Evolutionary conservation across 345 rosid genomes (phyloP), one percentile per base, ranked within the genome.

Genomic region (Gossypium raimondii): DNA sequence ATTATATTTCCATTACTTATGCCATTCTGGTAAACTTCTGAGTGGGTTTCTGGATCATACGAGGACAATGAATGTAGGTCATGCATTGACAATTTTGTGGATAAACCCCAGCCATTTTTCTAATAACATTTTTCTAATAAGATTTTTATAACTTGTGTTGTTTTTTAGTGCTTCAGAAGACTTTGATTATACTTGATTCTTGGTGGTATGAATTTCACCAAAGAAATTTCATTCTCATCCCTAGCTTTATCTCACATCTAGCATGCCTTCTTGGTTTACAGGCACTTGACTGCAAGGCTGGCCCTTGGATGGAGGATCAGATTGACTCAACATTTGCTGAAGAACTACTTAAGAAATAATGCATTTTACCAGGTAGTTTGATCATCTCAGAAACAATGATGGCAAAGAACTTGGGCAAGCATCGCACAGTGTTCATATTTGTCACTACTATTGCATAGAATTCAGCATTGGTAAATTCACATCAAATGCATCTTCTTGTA

Each of bases 241-340:
- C 50, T 18, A 56, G 63, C 50, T 11, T 7, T 53, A 27, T 45
- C 55, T 43, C 27, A 20, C 34, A 16, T 56, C 65, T 72, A 72
- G 52, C 53, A 58, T 25, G 24, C 44, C 22, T 25, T 73, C 73
- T 73, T 68, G 69, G 72, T 73, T 68, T 56, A 61, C 87, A 95
- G 99, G 87, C 96, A 93, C 79, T 80, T 95, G 83, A 93, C 90
- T 9, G 84, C 90, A 71, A 89, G 85, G 66, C 83, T 95, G 77
- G 98, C 98, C 59, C 94, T 95, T 84, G 97, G 92, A 63, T 95
- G 99, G 99, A 91, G 99, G 86, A 87, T 90, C 76, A 91, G 89
- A 57, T 83, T 95, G 87, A 95, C 99, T 60, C 91, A 87, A 60
- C 98, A 95, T 87, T 78, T 95, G 76, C 88, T 95, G 20, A 86